Conservation (phyloP, 2,329 filamentous ascomycete species). For the Clonostachys rhizophaga region DNA sequence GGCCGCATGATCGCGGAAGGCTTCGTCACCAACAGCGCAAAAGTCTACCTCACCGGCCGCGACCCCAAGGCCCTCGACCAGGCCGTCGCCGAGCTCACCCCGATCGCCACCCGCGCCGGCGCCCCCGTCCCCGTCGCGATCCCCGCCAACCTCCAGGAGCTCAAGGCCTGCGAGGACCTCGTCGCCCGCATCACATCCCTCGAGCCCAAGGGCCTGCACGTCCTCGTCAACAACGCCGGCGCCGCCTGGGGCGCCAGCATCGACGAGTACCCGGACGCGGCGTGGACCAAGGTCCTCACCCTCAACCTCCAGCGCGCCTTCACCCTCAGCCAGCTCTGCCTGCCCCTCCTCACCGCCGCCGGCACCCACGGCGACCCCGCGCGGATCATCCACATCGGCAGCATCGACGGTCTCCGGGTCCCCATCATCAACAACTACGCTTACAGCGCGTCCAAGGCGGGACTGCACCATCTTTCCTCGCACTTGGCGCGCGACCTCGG, state of each 20-base stretch:
- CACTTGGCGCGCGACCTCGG: constrained; percentile 58
- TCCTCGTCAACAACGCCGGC: constrained; percentile 64
- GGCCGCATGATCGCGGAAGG: constrained; percentile 65
- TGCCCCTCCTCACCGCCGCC: constrained; percentile 50
- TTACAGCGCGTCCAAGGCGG: constrained; percentile 59
- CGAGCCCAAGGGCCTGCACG: constrained; percentile 45
- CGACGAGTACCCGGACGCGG: constrained; percentile 52
- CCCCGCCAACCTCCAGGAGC: constrained; percentile 60
- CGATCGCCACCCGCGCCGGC: constrained; percentile 35
- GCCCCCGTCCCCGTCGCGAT: constrained; percentile 39
- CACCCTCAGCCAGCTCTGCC: constrained; percentile 58
- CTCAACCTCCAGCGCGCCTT: constrained; percentile 67
- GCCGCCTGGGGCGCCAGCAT: constrained; percentile 59
- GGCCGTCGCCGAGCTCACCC: constrained; percentile 52
- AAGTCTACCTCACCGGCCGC: constrained; percentile 62
- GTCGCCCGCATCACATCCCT: constrained; percentile 42
- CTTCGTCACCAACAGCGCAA: constrained; percentile 59
- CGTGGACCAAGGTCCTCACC: constrained; percentile 56
- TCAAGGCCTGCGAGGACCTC: constrained; percentile 48
- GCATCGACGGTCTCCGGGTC: constrained; percentile 57
- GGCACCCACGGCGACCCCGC: constrained; percentile 32
- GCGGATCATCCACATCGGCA: constrained; percentile 61
- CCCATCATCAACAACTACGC: constrained; percentile 55
- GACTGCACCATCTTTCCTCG: constrained; percentile 57
- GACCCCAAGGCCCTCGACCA: constrained; percentile 52